phyloP scores from a whole-genome alignment of 768 basidiomycete genomes.

The Chalciporus sphaerocephalus region DNA sequence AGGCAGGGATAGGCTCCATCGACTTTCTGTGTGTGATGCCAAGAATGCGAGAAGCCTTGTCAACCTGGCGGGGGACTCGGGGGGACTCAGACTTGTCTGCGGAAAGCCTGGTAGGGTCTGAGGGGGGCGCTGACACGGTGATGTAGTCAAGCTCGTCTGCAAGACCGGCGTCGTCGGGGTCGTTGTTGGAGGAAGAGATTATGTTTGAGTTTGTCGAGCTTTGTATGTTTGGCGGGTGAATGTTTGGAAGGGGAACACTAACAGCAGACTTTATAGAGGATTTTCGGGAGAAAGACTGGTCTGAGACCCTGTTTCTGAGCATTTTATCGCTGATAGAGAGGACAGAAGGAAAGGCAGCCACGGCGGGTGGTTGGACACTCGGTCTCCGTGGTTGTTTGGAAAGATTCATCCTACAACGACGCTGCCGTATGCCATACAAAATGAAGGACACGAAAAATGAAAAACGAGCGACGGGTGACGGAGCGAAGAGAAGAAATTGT shows the following conservation, averaged over 20 bases:
- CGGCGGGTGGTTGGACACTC: slow-evolving; percentile 20
- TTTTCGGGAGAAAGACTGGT: slow-evolving; percentile 40
- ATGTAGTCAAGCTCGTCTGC: slow-evolving; percentile 77
- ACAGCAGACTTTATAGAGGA: slow-evolving; percentile 15
- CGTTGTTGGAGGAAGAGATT: slow-evolving; percentile 25
- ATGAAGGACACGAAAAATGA: slow-evolving; percentile 1
- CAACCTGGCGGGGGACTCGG: slow-evolving; percentile 40
- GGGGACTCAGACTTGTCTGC: slow-evolving; percentile 30
- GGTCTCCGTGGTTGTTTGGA: slow-evolving; percentile 16
- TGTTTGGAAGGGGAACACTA: slow-evolving; percentile 7
- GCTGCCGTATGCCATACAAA: slow-evolving; percentile 4
- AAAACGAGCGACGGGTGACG: slow-evolving; percentile 1
- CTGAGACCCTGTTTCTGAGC: slow-evolving; percentile 47
- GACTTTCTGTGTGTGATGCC: slow-evolving; percentile 70
- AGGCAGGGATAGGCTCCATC: slow-evolving; percentile 84
- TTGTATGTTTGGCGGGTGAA: slow-evolving; percentile 11
- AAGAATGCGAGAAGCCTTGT: slow-evolving; percentile 76
- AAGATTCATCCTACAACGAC: slow-evolving; percentile 17
- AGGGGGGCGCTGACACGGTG: slow-evolving; percentile 37
- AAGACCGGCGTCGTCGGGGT: slow-evolving; percentile 34
- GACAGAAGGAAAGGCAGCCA: slow-evolving; percentile 35
- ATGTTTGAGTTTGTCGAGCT: slow-evolving; percentile 14
- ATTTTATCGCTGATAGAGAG: slow-evolving; percentile 38
- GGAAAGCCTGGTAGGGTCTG: slow-evolving; percentile 11
- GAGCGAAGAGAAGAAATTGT: not conserved